These are phyloP conservation scores for Bipolaris gigantea DNA, from an alignment of 2,329 filamentous ascomycete species.

Conservation along the genomic window DNA sequence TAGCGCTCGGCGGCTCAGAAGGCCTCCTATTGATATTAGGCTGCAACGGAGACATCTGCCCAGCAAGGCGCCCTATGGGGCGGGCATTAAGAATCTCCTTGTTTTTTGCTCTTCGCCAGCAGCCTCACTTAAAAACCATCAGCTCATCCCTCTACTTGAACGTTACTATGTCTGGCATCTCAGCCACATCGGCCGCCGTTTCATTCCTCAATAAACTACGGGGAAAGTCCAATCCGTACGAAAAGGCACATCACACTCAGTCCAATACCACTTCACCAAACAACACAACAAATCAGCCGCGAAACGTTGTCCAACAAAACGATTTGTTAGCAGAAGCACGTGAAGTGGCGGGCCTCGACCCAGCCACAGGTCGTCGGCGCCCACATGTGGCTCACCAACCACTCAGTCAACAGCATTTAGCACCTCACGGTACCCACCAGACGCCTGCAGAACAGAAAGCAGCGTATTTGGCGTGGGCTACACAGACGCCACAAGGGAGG, in stretches of 20 bases:
- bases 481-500: conserved; percentile 7
- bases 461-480: conserved; percentile 9
- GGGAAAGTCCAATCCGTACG: conserved; percentile 10
- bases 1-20: conserved; percentile 3
- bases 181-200: conserved; percentile 1
- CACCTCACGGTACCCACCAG: not conserved
- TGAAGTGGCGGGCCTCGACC: conserved; percentile 19
- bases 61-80: not conserved
- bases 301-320: not conserved
- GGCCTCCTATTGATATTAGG: not conserved
- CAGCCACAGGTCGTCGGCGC: conserved; percentile 18
- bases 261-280: not conserved
- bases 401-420: not conserved
- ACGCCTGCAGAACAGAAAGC: conserved; percentile 4
- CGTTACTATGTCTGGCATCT: conserved; percentile 1
- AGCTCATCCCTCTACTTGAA: not conserved
- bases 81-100: not conserved
- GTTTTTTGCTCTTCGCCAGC: not conserved
- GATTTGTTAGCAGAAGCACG: conserved; percentile 30
- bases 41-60: not conserved
- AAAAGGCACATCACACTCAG: not conserved
- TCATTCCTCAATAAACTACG: conserved; percentile 6
- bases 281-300: not conserved
- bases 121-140: not conserved
- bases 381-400: not conserved